phyloP scores from a whole-genome alignment of 495 filamentous ascomycete genomes.

The Extremus antarcticus region DNA sequence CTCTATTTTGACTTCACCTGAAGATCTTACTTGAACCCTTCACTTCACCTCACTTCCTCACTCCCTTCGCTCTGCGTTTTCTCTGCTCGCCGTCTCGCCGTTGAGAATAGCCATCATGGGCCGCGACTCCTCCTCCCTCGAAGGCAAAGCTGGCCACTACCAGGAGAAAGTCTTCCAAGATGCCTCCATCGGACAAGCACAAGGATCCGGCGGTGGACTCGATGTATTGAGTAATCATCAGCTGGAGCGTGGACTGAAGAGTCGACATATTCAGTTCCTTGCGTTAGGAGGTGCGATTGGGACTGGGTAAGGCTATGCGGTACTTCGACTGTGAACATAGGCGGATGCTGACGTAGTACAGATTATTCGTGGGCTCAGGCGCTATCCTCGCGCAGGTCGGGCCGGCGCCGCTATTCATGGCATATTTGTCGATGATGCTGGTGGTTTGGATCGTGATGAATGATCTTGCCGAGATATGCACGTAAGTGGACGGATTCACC shows the following conservation, averaged over 20 bases:
- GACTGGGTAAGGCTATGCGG: background rate
- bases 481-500: too few relatives aligned
- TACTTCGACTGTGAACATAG: too few relatives aligned
- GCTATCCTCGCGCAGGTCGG: slow-evolving; percentile 23
- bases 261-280: slow-evolving; percentile 30
- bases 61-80: background rate
- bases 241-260: slow-evolving; percentile 25
- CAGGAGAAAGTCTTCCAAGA: background rate
- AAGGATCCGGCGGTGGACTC: background rate
- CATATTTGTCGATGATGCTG: slow-evolving; percentile 25
- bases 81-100: background rate
- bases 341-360: slow-evolving; percentile 8
- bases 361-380: slow-evolving; percentile 24
- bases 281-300: slow-evolving; percentile 28
- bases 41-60: background rate
- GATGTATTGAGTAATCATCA: slow-evolving; percentile 3
- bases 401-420: slow-evolving; percentile 27
- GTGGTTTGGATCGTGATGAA: slow-evolving; percentile 28
- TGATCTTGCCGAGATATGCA: slow-evolving; percentile 23
- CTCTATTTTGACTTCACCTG: too few relatives aligned
- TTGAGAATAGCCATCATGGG: background rate
- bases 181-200: background rate
- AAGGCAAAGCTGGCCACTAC: background rate
- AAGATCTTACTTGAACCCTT: too few relatives aligned
- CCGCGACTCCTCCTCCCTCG: background rate